These are phyloP conservation scores for Colletotrichum tropicale DNA, from an alignment of 2,329 filamentous ascomycete genomes.

Conservation along the genomic window DNA sequence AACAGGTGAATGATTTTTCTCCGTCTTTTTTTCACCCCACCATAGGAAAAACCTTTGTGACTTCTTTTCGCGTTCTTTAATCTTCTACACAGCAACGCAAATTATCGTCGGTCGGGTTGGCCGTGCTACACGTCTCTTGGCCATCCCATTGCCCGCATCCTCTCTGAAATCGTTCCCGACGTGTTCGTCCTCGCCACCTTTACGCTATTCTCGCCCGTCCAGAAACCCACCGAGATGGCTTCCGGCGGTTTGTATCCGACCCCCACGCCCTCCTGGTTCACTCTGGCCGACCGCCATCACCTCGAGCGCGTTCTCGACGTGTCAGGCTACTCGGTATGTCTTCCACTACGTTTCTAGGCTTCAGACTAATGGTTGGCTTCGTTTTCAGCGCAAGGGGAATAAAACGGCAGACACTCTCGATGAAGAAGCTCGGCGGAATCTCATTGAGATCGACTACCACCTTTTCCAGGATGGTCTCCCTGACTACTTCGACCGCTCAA, in stretches of 20 bases:
- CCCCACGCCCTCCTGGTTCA: not conserved
- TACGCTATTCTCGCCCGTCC: not conserved
- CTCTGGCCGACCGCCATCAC: not conserved
- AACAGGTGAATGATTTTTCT: not conserved
- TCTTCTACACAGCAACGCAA: not conserved
- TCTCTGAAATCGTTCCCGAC: not conserved
- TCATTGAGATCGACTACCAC: constrained; percentile 7
- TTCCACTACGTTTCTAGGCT: not conserved
- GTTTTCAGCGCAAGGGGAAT: not conserved
- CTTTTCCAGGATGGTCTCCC: constrained; percentile 9
- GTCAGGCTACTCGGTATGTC: not conserved
- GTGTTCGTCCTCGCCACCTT: not conserved
- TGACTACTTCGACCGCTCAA: not conserved
- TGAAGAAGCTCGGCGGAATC: not conserved
- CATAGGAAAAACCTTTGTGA: not conserved
- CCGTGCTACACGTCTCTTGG: not conserved
- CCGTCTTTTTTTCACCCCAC: not conserved
- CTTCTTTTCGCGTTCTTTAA: not conserved
- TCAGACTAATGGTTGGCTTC: not conserved
- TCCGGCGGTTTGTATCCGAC: not conserved
- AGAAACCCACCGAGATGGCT: not conserved
- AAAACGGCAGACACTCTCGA: not conserved
- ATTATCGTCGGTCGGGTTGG: not conserved
- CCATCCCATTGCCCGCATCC: not conserved
- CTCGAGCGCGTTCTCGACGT: not conserved